Evolutionary conservation across 768 basidiomycete genomes (phyloP).

Genomic region (Psilocybe azurescens): DNA sequence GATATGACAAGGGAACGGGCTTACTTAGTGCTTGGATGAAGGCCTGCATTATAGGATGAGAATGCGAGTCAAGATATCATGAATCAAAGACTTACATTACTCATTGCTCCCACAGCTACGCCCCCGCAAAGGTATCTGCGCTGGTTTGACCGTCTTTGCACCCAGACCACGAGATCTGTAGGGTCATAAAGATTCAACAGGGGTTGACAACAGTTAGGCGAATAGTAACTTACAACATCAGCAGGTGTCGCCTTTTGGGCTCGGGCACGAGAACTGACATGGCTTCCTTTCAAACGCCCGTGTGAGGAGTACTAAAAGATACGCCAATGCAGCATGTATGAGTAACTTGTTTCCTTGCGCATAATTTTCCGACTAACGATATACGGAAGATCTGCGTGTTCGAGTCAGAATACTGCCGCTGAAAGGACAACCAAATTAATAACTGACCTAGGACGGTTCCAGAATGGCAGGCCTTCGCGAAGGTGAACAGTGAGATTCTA

Average conservation of each 20-base stretch:
- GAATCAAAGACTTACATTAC: conserved; percentile 56
- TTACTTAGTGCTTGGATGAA: conserved; percentile 59
- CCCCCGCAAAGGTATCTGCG: conserved; percentile 71
- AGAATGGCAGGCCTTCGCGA: conserved; percentile 55
- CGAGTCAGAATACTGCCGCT: background rate
- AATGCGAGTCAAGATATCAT: background rate
- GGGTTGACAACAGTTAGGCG: background rate
- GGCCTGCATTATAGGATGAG: conserved; percentile 46
- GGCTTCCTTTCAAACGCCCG: conserved; percentile 54
- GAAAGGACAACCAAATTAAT: background rate
- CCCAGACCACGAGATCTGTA: conserved; percentile 72
- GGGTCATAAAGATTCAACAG: background rate
- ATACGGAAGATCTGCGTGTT: conserved; percentile 48
- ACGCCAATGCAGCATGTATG: no score
- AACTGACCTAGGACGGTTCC: conserved; percentile 54
- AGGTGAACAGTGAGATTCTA: background rate
- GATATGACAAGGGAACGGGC: conserved; percentile 11
- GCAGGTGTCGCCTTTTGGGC: conserved; percentile 62
- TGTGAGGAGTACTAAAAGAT: conserved; percentile 59
- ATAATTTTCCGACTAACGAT: conserved; percentile 38
- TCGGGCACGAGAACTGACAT: conserved; percentile 38
- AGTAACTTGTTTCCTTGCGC: background rate
- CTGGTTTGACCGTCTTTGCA: conserved; percentile 77
- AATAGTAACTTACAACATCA: conserved; percentile 59
- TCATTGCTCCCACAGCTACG: conserved; percentile 80